A percentile compares a stretch with the other conserved stretches of the same genome.
These are phyloP conservation scores for Gossypium raimondii DNA, from an alignment of 345 rosid species.

Conservation along the genomic window DNA sequence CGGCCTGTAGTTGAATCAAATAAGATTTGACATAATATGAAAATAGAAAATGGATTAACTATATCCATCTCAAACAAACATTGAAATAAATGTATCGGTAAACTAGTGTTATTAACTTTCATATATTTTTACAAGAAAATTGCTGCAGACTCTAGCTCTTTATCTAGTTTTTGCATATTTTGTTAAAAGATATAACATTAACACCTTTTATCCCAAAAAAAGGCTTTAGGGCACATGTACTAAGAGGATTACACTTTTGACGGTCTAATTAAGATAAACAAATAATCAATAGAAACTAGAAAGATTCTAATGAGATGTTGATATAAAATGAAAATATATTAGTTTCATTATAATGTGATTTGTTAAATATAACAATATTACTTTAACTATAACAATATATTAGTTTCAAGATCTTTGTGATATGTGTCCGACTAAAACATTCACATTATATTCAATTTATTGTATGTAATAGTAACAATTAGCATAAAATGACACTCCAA, in stretches of 20 bases:
- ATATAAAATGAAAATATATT: neutral
- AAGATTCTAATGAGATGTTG: neutral
- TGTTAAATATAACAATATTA: neutral
- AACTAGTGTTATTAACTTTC: neutral
- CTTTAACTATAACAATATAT: neutral
- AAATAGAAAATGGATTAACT: slow-evolving; percentile 4
- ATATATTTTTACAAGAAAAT: neutral
- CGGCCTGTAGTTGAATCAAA: slow-evolving; percentile 14
- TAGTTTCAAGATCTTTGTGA: neutral
- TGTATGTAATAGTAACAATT: neutral
- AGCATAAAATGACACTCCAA: neutral
- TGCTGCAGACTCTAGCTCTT: neutral
- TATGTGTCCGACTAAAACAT: neutral
- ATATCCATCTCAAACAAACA: slow-evolving; percentile 4
- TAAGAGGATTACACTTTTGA: neutral
- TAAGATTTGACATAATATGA: neutral
- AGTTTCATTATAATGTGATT: neutral
- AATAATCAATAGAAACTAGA: neutral
- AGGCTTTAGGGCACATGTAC: neutral
- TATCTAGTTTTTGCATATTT: neutral
- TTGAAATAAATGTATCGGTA: neutral
- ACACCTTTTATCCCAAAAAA: neutral
- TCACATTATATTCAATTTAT: neutral
- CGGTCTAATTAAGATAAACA: neutral
- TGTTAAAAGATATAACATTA: neutral